Conservation (phyloP, 345 rosid species). For the Eucalyptus lansdowneana region DNA sequence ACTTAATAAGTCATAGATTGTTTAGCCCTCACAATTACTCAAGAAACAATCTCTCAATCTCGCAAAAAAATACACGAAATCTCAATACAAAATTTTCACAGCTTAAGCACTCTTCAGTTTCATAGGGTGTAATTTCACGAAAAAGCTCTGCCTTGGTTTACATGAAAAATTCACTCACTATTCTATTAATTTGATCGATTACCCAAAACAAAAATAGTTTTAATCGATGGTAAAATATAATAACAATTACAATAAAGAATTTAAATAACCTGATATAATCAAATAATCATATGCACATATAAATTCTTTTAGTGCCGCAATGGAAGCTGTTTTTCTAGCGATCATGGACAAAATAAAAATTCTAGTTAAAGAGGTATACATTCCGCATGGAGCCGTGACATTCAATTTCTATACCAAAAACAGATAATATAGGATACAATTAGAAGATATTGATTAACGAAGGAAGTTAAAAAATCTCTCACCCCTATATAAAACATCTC, state of each 20-base stretch:
- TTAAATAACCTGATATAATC: not conserved
- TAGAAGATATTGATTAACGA: too few species aligned
- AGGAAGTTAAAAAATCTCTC: not conserved
- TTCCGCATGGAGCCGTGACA: rapidly evolving
- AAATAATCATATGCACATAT: not conserved
- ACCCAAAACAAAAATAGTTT: not conserved
- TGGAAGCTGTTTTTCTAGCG: not conserved
- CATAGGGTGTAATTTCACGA: too few species aligned
- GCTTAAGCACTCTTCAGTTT: too few species aligned
- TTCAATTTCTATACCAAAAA: not conserved
- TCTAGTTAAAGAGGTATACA: not conserved
- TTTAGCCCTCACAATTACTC: rapidly evolving
- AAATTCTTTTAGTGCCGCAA: rapidly evolving
- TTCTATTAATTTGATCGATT: not conserved
- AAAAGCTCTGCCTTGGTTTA: too few species aligned
- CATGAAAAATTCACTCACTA: rapidly evolving
- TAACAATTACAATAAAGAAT: rapidly evolving
- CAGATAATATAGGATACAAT: not conserved
- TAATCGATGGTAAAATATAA: rapidly evolving
- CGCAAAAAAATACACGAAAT: too few species aligned
- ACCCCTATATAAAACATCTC: not conserved
- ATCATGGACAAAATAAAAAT: not conserved
- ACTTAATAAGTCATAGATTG: too few species aligned
- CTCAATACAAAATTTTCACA: rapidly evolving
- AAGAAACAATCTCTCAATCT: too few species aligned